Conservation (phyloP, 2,329 filamentous ascomycete species). For the Aspergillus texensis region DNA sequence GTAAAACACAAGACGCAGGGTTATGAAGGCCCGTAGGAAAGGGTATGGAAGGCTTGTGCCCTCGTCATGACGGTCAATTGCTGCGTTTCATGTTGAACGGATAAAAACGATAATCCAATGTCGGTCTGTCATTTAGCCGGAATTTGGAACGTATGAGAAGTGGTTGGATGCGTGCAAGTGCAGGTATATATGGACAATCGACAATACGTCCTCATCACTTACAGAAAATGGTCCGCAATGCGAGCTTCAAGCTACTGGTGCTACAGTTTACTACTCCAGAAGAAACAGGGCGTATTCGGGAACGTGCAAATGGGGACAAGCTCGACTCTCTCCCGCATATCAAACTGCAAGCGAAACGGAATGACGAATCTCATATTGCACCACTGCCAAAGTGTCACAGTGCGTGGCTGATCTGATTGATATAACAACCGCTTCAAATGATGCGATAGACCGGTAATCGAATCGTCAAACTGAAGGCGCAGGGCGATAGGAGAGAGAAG, state of each 20-base stretch:
- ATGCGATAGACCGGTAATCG: not conserved
- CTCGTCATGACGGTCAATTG: no score
- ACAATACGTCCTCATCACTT: not conserved
- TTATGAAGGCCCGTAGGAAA: no score
- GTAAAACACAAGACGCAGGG: no score
- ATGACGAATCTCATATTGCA: not conserved
- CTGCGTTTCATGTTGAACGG: no score
- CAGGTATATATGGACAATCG: not conserved
- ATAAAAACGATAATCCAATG: no score
- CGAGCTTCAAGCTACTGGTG: not conserved
- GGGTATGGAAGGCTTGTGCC: no score
- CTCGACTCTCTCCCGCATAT: constrained; percentile 1
- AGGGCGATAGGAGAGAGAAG: not conserved
- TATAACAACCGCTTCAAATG: not conserved
- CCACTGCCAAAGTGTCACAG: not conserved
- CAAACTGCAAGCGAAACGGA: not conserved
- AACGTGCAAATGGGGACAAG: not conserved
- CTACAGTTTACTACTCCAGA: not conserved
- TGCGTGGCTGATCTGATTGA: not conserved
- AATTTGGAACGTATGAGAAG: no score
- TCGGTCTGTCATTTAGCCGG: no score
- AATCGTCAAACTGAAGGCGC: not conserved
- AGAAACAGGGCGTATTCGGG: not conserved
- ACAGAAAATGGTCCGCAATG: not conserved
- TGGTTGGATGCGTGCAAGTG: no score